Base-by-base conservation (phyloP, 1,284 basidiomycete species). In the Ustilago crameri region DNA sequence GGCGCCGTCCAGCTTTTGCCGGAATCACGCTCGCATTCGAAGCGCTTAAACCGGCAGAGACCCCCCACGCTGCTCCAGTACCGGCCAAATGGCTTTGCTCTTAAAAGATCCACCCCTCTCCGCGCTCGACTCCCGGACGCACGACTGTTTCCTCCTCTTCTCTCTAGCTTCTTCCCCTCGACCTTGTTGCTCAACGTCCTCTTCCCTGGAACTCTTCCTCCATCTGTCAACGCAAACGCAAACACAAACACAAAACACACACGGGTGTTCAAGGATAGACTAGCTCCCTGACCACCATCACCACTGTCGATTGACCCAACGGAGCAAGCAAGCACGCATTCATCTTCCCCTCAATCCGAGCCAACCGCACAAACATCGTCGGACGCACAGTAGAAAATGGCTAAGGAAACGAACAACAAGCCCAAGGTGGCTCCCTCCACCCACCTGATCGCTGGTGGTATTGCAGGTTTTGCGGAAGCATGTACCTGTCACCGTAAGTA, bases 401-500 rank as follows among this genome's bases (percentile, higher is more conserved):
- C 68, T 7, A 60, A 65, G 45, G 12, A 58, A 3, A 37, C 52
- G 2, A 71, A 74, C 59, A 76, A 77, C 37, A 79, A 81, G 72
- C 57, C 73, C 32, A 82, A 81, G 69, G 79, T 80, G 48, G 75
- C 80, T 2, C 78, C 81, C 14, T 82, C 80, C 30, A 82, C 80
- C 41, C 81, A 83, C 51, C 65, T 83, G 42, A 81, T 83, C 57
- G 81, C 81, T 27, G 81, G 81, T 69, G 81, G 81, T 67, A 78
- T 82, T 38, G 81, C 81, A 49, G 81, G 81, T 38, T 81, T 83
- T 52, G 80, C 81, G 41, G 81, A 83, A 61, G 81, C 81, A 46
- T 79, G 76, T 64, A 82, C 78, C 30, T 83, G 81, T 66, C 81
- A 83, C 71, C 80, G 79, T 82, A 66, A 74, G 80, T 81, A 53